These are phyloP conservation scores for Ustilago trichophora DNA, from an alignment of 1,284 basidiomycete species.

Conservation along the genomic window DNA sequence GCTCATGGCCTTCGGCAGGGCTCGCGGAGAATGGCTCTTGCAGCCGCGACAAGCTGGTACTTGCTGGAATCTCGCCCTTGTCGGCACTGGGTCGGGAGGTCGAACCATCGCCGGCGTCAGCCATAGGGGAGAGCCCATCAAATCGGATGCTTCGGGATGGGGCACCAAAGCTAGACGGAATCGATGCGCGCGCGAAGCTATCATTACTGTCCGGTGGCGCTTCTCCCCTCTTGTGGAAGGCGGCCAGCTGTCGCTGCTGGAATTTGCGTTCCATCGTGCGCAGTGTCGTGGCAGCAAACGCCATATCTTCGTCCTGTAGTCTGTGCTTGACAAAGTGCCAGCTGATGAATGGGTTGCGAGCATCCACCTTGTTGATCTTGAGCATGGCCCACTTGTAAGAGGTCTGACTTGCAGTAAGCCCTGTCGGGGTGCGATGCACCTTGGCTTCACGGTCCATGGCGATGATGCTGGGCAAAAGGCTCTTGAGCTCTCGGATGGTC, in stretches of 20 bases:
- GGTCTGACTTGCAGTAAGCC: conserved; percentile 23
- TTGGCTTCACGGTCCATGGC: conserved; percentile 43
- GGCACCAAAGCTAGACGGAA: conserved; percentile 25
- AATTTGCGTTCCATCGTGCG: conserved; percentile 52
- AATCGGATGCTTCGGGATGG: conserved; percentile 16
- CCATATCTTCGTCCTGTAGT: conserved; percentile 56
- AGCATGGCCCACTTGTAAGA: conserved; percentile 46
- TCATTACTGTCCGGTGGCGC: neutral
- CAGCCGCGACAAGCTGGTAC: neutral
- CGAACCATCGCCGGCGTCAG: neutral
- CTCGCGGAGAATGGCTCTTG: conserved; percentile 19
- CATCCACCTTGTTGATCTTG: conserved; percentile 50
- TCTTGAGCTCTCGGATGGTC: conserved; percentile 55
- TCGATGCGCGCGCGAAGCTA: conserved; percentile 8
- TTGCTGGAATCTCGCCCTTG: neutral
- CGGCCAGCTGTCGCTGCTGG: conserved; percentile 28
- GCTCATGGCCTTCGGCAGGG: conserved; percentile 31
- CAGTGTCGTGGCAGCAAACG: conserved; percentile 45
- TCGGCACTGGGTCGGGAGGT: neutral
- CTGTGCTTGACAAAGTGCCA: conserved; percentile 55
- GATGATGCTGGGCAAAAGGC: conserved; percentile 51
- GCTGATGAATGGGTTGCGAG: conserved; percentile 61
- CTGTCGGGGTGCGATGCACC: conserved; percentile 10
- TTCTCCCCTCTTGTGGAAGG: conserved; percentile 2
- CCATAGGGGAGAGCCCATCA: conserved; percentile 2